These are phyloP conservation scores for Ascochyta lentis DNA, from an alignment of 2,329 filamentous ascomycete species.

Conservation along the genomic window DNA sequence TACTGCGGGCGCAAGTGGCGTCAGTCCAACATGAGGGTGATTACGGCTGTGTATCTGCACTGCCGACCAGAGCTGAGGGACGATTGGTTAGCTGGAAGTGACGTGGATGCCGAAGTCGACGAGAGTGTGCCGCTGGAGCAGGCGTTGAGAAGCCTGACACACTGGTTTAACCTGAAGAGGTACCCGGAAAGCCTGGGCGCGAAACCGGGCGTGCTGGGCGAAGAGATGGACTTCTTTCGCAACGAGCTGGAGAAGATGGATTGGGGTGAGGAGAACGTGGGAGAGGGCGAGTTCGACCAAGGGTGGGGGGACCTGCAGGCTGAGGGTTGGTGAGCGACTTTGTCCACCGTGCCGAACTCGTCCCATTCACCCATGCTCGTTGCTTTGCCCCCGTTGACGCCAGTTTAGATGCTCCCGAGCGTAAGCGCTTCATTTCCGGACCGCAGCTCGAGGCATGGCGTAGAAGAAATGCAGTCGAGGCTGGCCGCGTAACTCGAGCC, in stretches of 20 bases:
- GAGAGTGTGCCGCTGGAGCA: conserved; percentile 92
- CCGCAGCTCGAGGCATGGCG: neutral
- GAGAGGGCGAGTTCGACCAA: conserved; percentile 34
- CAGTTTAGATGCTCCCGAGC: neutral
- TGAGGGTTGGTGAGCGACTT: conserved; percentile 37
- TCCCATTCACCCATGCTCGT: neutral
- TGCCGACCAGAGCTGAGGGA: conserved; percentile 91
- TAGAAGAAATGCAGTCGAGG: neutral
- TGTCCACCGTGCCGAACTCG: neutral
- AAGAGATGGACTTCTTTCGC: conserved; percentile 58
- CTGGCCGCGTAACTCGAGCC: neutral
- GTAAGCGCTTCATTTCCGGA: neutral
- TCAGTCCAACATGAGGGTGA: conserved; percentile 97
- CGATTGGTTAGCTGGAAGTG: conserved; percentile 90
- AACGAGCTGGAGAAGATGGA: conserved; percentile 60
- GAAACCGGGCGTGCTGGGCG: conserved; percentile 47
- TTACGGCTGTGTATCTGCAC: conserved; percentile 94
- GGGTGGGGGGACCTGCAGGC: conserved; percentile 34
- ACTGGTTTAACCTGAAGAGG: conserved; percentile 88
- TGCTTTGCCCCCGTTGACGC: neutral
- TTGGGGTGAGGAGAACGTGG: conserved; percentile 40
- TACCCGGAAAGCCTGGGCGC: conserved; percentile 80
- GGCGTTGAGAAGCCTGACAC: conserved; percentile 83
- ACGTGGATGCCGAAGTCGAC: conserved; percentile 93
- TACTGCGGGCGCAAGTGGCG: conserved; percentile 99